Evolutionary conservation across 192 early-diverging fungal genomes (phyloP).

Genomic region (Entrophospora sp.): DNA sequence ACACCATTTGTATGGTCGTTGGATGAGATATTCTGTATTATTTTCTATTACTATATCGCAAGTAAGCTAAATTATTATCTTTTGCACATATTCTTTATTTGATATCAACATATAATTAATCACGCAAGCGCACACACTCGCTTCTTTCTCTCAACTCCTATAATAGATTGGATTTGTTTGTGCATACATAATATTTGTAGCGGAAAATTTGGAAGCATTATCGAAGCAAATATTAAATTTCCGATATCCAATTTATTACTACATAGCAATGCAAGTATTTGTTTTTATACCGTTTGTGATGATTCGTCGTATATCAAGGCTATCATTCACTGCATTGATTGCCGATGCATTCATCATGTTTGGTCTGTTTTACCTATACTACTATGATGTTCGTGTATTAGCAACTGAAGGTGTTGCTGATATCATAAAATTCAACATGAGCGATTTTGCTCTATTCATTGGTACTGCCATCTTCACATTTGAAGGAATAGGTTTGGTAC

Average conservation of each 20-base stretch:
- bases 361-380: constrained; percentile 79
- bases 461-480: constrained; percentile 92
- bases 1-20: constrained; percentile 53
- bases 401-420: constrained; percentile 58
- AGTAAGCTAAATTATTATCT: constrained; percentile 32
- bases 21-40: constrained; percentile 59
- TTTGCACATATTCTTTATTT: no score
- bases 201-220: constrained; percentile 43
- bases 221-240: constrained; percentile 22
- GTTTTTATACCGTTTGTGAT: constrained; percentile 43
- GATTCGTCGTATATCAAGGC: constrained; percentile 84
- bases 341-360: constrained; percentile 90
- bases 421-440: constrained; percentile 67
- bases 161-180: constrained; percentile 48
- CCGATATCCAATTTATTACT: constrained; percentile 19
- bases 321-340: constrained; percentile 76
- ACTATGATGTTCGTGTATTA: constrained; percentile 67
- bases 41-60: constrained; percentile 67
- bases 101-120: no score
- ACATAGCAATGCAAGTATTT: constrained; percentile 40
- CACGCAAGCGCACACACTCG: no score
- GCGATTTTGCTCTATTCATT: constrained; percentile 80
- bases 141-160: no score
- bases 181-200: constrained; percentile 59
- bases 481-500: constrained; percentile 74